Evolutionary conservation across 2,329 filamentous ascomycete species (phyloP), one percentile per base, ranked within the genome.

Genomic region (Neonectria sp.): DNA sequence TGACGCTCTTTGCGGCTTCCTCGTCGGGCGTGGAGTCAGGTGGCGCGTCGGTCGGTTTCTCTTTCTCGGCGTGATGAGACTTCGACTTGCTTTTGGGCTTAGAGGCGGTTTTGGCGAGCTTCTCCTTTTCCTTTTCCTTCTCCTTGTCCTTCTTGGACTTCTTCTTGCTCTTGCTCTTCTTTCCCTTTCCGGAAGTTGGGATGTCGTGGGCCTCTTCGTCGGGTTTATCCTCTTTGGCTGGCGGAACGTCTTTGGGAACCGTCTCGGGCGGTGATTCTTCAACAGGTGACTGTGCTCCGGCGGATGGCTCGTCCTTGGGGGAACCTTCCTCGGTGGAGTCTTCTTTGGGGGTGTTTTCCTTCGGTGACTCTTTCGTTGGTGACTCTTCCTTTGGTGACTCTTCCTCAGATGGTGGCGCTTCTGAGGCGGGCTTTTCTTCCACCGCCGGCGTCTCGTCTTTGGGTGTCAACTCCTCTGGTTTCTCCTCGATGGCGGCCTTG

Each of bases 81-180:
- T 60, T 60, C 15, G 45, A 52, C 46, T 60, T 60, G 57, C 33
- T 49, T 35, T 60, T 49, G 46, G 37, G 35, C 29, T 60, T 49
- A 15, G 31, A 27, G 24, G 24, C 24, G 15, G 21, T 8, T 29
- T 69, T 69, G 15, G 17, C 48, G 40, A 29, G 60, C 51, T 64
- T 71, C 58, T 71, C 62, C 7, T 63, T 65, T 51, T 65, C 25
- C 48, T 66, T 70, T 49, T 69, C 66, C 43, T 46, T 57, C 15
- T 57, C 24, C 11, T 33, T 46, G 27, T 59, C 45, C 29, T 53
- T 53, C 52, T 73, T 65, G 33, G 68, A 62, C n/a, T 49, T 58
- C 29, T 66, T 58, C 29, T 66, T 64, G 15, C 66, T 60, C 72
- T 72, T 74, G n/a, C 62, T 48, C 13, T 57, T 74, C 60, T 75